Base-by-base conservation (phyloP, 441 rosid species). In the Croton setiger region DNA sequence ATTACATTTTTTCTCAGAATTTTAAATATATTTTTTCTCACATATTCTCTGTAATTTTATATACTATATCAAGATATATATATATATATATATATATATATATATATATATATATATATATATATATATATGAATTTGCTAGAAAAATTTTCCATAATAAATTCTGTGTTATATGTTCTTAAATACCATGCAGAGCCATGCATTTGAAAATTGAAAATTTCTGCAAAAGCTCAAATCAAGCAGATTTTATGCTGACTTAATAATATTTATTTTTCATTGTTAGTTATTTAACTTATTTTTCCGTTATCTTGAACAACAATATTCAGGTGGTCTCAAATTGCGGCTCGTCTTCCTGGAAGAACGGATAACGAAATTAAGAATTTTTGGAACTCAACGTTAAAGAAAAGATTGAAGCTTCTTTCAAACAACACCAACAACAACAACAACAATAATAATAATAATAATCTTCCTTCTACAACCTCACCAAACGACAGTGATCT, bases 351-450 rank as follows among this genome's bases (percentile, higher is more conserved):
- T 66, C 97, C 98, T 0, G 98, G 98, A 66, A 86, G 98, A 3
- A 94, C 98, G 0, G 98, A 94, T 75, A 94, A 93, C 60, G 98
- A 93, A 74, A 91, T 93, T 66, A 94, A 94, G 77, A 94, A 94
- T 44, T 94, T 94, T 68, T 94, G 98, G 98, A 91, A 94, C 73
- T 94, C 98, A 4, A 88, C 98, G 5, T 76, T 94, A 56, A 94
- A 91, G 84, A 91, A 86, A 76, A 86, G 98, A 71, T 57, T 87
- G 61, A 88, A 81, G 77, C 76, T 74, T 60, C 23, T 36, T 47
- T 1, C n/a, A 13, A 47, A 47, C 18, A 47, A 0, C 51, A 12
- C 0, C 51, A 47, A 0, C 51, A 18, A n/a, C 41, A 60, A 3
- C 9, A 37, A 14, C 57, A 74, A 87, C n/a, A n/a, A n/a, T n/a